Evolutionary conservation across 1,284 basidiomycete genomes (phyloP).

Genomic region (Cryptococcus sp.): DNA sequence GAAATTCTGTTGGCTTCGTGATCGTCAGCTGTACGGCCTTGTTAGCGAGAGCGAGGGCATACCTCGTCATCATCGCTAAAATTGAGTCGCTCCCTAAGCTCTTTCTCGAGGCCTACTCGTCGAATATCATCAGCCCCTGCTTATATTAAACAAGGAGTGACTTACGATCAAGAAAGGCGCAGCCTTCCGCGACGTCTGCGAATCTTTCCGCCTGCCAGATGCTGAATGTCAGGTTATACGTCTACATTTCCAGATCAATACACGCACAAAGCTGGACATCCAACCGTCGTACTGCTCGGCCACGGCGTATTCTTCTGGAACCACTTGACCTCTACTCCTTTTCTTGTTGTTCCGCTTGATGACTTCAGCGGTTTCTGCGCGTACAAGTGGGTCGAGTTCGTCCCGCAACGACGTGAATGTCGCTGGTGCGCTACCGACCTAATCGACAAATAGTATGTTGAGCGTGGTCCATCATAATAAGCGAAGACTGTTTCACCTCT

Average conservation of each 20-base stretch:
- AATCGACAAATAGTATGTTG: neutral
- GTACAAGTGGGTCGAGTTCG: slow-evolving; percentile 34
- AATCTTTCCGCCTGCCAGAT: slow-evolving; percentile 25
- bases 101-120: slow-evolving; percentile 40
- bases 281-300: slow-evolving; percentile 30
- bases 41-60: slow-evolving; percentile 1
- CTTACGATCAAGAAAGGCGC: slow-evolving; percentile 37
- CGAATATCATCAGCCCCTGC: neutral
- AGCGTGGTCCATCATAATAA: neutral
- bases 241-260: neutral
- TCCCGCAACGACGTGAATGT: slow-evolving; percentile 24
- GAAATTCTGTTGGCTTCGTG: slow-evolving; percentile 20
- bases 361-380: slow-evolving; percentile 21
- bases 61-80: slow-evolving; percentile 39
- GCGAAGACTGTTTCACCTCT: slow-evolving; percentile 30
- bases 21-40: neutral
- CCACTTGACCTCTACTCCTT: slow-evolving; percentile 25
- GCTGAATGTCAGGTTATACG: neutral
- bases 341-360: slow-evolving; percentile 21
- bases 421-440: slow-evolving; percentile 34
- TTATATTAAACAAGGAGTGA: neutral
- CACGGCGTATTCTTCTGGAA: slow-evolving; percentile 17
- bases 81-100: slow-evolving; percentile 36
- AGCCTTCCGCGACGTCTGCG: slow-evolving; percentile 31
- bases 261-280: slow-evolving; percentile 36